Evolutionary conservation across 176 grass and related monocot genomes (phyloP).

Genomic region (Zea luxurians): DNA sequence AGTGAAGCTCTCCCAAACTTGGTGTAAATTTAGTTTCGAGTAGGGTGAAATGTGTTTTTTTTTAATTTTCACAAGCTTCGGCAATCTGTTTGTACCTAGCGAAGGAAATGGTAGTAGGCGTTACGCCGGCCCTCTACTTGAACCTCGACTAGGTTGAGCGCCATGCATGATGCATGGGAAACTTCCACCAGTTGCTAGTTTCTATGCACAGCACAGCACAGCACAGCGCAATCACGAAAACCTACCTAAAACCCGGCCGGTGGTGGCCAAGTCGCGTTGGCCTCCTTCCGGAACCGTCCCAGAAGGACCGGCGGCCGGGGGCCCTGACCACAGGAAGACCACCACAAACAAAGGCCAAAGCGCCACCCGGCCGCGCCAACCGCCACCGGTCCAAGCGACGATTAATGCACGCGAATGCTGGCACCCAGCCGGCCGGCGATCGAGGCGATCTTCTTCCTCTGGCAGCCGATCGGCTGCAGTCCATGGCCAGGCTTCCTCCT

Average conservation of each 20-base stretch:
- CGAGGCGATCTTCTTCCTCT: slow-evolving; percentile 4
- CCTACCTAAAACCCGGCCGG: no score
- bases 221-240: neutral
- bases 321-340: neutral
- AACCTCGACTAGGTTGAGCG: neutral
- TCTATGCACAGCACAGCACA: neutral
- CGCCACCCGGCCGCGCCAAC: neutral
- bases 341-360: neutral
- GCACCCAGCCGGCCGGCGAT: neutral
- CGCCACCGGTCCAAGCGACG: neutral
- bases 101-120: neutral
- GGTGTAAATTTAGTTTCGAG: neutral
- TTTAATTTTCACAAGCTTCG: neutral
- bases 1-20: no score
- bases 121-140: neutral
- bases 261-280: neutral
- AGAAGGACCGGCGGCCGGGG: neutral
- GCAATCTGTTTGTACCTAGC: neutral
- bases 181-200: neutral
- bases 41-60: neutral
- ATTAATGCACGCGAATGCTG: neutral
- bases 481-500: no score
- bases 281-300: neutral
- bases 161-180: neutral
- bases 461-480: neutral